phyloP scores from a whole-genome alignment of 345 rosid genomes.

The thale cress (Arabidopsis thaliana) region TAIR10.1 NC_003074.8:22206501-22207000 shows the following conservation, averaged over 20 bases:
- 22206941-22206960: conserved; percentile 54
- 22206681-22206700: conserved; percentile 46
- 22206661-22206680: conserved; percentile 33
- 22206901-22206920: not conserved
- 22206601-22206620: not conserved
- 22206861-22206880: not conserved
- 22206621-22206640: not conserved
- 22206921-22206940: conserved; percentile 48
- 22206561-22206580: too few relatives aligned
- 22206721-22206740: conserved; percentile 52
- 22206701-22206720: conserved; percentile 49
- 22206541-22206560: not conserved
- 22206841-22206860: not conserved
- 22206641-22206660: not conserved
- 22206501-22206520: not conserved
- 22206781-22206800: conserved; percentile 61
- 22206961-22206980: conserved; percentile 58
- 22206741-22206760: conserved; percentile 49
- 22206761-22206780: conserved; percentile 60
- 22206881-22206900: not conserved
- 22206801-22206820: conserved; percentile 49
- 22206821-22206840: not conserved
- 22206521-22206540: not conserved
- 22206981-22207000: conserved; percentile 59
- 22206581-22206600: too few relatives aligned